Percentiles rank a stretch among this genome's conserved stretches.
Evolutionary conservation across 2,329 filamentous ascomycete species (phyloP).

Genomic region (Cladophialophora carrionii): DNA sequence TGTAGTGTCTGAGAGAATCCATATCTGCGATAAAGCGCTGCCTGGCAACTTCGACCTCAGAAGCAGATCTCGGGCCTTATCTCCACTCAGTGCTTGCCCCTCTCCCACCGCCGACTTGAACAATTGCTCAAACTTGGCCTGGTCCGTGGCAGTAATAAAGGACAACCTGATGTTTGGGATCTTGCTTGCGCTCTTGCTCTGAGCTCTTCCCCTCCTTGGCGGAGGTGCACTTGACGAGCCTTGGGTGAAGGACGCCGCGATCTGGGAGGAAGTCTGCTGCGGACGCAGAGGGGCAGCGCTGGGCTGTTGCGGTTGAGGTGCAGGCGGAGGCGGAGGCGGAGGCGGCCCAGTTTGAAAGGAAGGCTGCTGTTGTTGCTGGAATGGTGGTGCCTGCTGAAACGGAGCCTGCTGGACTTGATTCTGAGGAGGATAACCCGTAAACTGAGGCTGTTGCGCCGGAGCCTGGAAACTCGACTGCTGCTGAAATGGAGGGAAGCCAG

Average conservation of each 20-base stretch:
- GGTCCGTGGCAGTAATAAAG: constrained; percentile 93
- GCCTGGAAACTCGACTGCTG: constrained; percentile 54
- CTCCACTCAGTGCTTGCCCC: constrained; percentile 80
- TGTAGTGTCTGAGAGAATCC: constrained; percentile 92
- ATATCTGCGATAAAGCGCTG: constrained; percentile 87
- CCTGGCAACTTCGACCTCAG: constrained; percentile 86
- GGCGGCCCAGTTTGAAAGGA: constrained; percentile 50
- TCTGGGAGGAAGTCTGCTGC: constrained; percentile 64
- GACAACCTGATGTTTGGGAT: constrained; percentile 94
- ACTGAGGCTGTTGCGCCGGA: constrained; percentile 61
- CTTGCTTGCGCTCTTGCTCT: constrained; percentile 61
- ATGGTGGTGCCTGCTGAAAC: constrained; percentile 62
- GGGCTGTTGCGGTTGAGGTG: constrained; percentile 43
- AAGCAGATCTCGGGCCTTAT: constrained; percentile 87
- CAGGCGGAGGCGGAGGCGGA: constrained; percentile 52
- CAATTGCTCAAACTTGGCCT: constrained; percentile 94
- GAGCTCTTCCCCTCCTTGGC: constrained; percentile 61
- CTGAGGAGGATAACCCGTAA: constrained; percentile 60
- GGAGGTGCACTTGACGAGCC: constrained; percentile 56
- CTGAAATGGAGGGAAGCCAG: constrained; percentile 61
- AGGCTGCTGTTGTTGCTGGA: constrained; percentile 65
- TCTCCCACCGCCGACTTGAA: constrained; percentile 95
- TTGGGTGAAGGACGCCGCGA: constrained; percentile 65
- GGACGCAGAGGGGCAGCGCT: constrained; percentile 58
- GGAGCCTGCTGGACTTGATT: constrained; percentile 57